These are phyloP conservation scores for Phytophthora sojae DNA, from an alignment of 352 stramenopile genomes.

Conservation along the genomic window DNA sequence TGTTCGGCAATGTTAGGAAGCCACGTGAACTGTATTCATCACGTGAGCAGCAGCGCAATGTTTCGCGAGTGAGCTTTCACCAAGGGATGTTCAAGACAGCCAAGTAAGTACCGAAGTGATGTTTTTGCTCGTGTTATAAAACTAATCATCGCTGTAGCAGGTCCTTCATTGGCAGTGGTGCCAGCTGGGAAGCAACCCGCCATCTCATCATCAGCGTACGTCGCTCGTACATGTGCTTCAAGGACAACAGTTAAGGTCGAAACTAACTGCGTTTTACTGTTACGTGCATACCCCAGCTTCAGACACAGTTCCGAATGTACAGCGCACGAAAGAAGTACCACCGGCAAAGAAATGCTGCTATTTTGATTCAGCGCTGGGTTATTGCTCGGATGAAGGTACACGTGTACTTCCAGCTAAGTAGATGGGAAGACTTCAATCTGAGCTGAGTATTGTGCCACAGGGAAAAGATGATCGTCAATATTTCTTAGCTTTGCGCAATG, in stretches of 20 bases:
- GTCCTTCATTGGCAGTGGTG: slow-evolving; percentile 57
- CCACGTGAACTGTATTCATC: slow-evolving; percentile 78
- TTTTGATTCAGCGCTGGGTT: slow-evolving; percentile 65
- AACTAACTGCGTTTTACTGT: slow-evolving; percentile 6
- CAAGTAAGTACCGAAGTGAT: slow-evolving; percentile 43
- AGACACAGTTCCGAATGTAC: slow-evolving; percentile 82
- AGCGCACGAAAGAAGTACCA: slow-evolving; percentile 61
- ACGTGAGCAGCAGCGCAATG: slow-evolving; percentile 76
- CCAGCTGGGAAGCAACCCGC: slow-evolving; percentile 73
- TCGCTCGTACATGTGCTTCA: neutral
- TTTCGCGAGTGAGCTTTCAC: slow-evolving; percentile 79
- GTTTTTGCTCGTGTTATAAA: neutral
- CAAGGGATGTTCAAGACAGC: slow-evolving; percentile 70
- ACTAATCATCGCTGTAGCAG: slow-evolving; percentile 34
- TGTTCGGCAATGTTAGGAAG: slow-evolving; percentile 81
- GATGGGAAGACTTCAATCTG: neutral
- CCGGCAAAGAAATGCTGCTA: slow-evolving; percentile 38
- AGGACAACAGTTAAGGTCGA: neutral
- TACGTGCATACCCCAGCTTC: slow-evolving; percentile 49
- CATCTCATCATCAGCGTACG: slow-evolving; percentile 72
- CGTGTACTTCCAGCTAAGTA: neutral
- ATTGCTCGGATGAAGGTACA: slow-evolving; percentile 62
- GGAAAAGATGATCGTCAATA: slow-evolving; percentile 37
- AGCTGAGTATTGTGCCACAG: slow-evolving; percentile 22
- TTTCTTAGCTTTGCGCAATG: slow-evolving; percentile 41